Evolutionary conservation across 108 stramenopile species (phyloP).

Genomic region (Cyclotella baltica): DNA sequence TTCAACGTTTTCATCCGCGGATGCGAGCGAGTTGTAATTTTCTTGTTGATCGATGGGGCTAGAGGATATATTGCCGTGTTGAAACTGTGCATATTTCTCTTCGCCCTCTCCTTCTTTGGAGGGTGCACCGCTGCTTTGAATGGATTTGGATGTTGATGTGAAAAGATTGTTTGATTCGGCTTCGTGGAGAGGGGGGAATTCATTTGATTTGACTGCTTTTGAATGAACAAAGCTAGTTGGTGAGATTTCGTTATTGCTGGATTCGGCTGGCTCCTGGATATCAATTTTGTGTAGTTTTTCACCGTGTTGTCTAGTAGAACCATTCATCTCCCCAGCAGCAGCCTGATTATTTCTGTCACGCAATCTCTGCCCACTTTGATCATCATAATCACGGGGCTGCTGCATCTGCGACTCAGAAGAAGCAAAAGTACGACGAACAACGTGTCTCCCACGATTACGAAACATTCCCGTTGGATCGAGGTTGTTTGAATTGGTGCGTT

Average conservation of each 20-base stretch:
- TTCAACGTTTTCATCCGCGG: no score
- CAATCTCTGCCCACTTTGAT: background rate
- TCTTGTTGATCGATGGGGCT: background rate
- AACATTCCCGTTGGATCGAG: conserved; percentile 60
- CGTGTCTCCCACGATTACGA: conserved; percentile 48
- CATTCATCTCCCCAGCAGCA: background rate
- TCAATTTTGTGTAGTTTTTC: no score
- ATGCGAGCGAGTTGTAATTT: no score
- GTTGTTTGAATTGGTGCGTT: background rate
- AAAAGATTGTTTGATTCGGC: background rate
- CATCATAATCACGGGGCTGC: background rate
- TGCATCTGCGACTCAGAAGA: background rate
- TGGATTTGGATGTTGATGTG: background rate
- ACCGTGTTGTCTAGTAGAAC: no score
- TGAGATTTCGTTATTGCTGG: no score
- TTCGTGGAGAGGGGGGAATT: background rate
- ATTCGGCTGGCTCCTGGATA: no score
- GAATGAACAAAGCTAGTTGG: no score
- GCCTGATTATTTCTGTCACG: background rate
- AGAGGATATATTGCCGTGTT: background rate
- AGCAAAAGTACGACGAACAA: conserved; percentile 3
- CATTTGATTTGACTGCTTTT: background rate
- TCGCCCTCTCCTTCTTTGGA: background rate
- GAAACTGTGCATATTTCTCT: background rate
- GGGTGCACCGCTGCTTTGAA: background rate